These are phyloP conservation scores for Aureobasidium sp. DNA, from an alignment of 2,329 filamentous ascomycete genomes.

Conservation along the genomic window DNA sequence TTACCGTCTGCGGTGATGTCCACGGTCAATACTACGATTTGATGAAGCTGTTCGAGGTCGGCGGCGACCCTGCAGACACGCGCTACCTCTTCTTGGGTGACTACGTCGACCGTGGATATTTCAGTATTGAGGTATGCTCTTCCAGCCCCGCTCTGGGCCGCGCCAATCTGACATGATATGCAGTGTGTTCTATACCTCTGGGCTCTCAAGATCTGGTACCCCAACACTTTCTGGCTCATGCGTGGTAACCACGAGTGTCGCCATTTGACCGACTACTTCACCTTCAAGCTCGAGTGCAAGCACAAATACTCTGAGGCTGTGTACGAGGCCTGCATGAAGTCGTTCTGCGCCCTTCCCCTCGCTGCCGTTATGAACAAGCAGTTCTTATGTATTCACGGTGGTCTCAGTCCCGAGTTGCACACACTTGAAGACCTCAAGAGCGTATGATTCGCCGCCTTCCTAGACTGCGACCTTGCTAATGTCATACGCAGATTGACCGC, in stretches of 20 bases:
- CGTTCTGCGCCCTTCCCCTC: constrained; percentile 87
- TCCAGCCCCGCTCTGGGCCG: neutral
- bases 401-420: constrained; percentile 89
- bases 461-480: neutral
- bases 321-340: constrained; percentile 97
- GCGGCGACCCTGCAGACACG: constrained; percentile 91
- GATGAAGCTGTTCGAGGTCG: constrained; percentile 99
- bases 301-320: constrained; percentile 97
- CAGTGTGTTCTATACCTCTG: constrained; percentile 93
- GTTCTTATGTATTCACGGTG: constrained; percentile 96
- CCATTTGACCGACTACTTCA: constrained; percentile 99
- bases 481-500: constrained; percentile 66
- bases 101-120: constrained; percentile 97
- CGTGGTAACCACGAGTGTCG: constrained; percentile 98
- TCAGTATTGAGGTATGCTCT: constrained; percentile 73
- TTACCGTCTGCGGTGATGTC: constrained; percentile 96
- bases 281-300: constrained; percentile 99
- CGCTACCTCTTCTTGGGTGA: constrained; percentile 95
- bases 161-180: constrained; percentile 25
- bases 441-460: constrained; percentile 43
- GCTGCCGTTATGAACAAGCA: constrained; percentile 99
- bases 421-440: constrained; percentile 89
- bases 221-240: constrained; percentile 91
- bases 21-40: constrained; percentile 98
- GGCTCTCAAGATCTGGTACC: constrained; percentile 98